Percentiles rank a stretch among this genome's conserved stretches.
Evolutionary conservation across 2,329 filamentous ascomycete genomes (phyloP).

Genomic region (Sphaerostilbella broomeana): DNA sequence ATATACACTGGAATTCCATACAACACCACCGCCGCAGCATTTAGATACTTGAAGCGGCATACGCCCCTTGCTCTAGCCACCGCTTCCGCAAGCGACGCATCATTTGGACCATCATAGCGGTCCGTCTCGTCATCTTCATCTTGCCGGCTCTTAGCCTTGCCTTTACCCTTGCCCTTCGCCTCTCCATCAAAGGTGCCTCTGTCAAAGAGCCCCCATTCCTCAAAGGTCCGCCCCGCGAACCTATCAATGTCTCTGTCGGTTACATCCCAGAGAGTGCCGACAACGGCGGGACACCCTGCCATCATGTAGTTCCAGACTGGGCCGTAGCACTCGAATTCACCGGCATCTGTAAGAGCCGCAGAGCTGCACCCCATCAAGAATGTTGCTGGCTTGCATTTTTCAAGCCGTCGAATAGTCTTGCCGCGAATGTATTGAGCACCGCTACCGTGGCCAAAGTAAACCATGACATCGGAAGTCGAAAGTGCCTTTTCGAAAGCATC

Average conservation of each 20-base stretch:
- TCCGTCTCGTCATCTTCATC: slow-evolving; percentile 12
- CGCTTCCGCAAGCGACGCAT: slow-evolving; percentile 65
- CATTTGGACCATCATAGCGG: not conserved
- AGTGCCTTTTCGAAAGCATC: slow-evolving; percentile 67
- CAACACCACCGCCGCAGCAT: slow-evolving; percentile 86
- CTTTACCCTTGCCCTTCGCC: slow-evolving; percentile 21
- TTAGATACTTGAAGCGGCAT: slow-evolving; percentile 87
- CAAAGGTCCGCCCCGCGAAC: slow-evolving; percentile 71
- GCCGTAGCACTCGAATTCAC: slow-evolving; percentile 85
- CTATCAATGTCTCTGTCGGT: slow-evolving; percentile 97
- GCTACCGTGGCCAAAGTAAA: slow-evolving; percentile 96
- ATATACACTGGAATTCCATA: slow-evolving; percentile 94
- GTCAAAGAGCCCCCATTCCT: slow-evolving; percentile 74
- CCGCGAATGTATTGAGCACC: slow-evolving; percentile 91
- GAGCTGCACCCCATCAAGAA: slow-evolving; percentile 95
- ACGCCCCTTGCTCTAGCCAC: slow-evolving; percentile 66
- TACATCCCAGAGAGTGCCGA: slow-evolving; percentile 95
- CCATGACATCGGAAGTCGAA: slow-evolving; percentile 59
- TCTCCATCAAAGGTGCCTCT: slow-evolving; percentile 38
- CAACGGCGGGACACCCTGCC: slow-evolving; percentile 76
- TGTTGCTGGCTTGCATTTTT: slow-evolving; percentile 66
- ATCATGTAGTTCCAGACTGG: slow-evolving; percentile 89
- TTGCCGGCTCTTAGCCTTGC: slow-evolving; percentile 23
- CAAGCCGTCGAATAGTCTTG: slow-evolving; percentile 71
- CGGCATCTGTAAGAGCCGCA: slow-evolving; percentile 67